Percentiles rank a stretch among this genome's conserved stretches.
Evolutionary conservation across 352 stramenopile species (phyloP).

Genomic region (Phytopythium delawarense): DNA sequence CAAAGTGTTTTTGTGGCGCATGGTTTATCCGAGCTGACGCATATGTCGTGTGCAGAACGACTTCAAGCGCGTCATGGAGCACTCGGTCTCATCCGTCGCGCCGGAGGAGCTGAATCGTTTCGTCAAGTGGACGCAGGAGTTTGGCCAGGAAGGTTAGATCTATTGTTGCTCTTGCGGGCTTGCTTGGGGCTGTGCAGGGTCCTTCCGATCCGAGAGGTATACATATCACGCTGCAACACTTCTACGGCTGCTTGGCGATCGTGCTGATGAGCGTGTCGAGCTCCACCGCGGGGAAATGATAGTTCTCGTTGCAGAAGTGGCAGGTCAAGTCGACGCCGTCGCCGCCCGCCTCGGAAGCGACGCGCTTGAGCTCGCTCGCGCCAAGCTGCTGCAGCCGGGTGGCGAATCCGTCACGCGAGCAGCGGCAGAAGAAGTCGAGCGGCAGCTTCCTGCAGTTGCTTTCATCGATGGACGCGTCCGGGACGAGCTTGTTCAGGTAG

Average conservation of each 20-base stretch:
- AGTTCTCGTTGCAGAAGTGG: conserved; percentile 83
- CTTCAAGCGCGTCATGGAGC: conserved; percentile 95
- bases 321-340: conserved; percentile 71
- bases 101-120: conserved; percentile 96
- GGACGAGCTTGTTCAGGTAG: conserved; percentile 77
- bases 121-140: conserved; percentile 98
- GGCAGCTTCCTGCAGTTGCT: conserved; percentile 52
- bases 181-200: neutral
- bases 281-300: conserved; percentile 57
- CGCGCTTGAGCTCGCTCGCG: conserved; percentile 34
- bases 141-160: conserved; percentile 96
- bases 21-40: neutral
- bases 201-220: neutral
- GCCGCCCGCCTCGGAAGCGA: conserved; percentile 43
- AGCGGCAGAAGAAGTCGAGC: conserved; percentile 83
- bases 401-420: conserved; percentile 68
- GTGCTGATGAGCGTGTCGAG: conserved; percentile 33
- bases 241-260: conserved; percentile 19
- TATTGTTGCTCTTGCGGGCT: neutral
- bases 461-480: conserved; percentile 54
- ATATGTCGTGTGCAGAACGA: conserved; percentile 68
- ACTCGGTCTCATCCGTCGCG: conserved; percentile 94
- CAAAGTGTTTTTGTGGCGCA: neutral
- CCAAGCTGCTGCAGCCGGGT: conserved; percentile 50
- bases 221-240: neutral